Base-by-base conservation (phyloP, 2,329 filamentous ascomycete species). In the Neopestalotiopsis rosae region DNA sequence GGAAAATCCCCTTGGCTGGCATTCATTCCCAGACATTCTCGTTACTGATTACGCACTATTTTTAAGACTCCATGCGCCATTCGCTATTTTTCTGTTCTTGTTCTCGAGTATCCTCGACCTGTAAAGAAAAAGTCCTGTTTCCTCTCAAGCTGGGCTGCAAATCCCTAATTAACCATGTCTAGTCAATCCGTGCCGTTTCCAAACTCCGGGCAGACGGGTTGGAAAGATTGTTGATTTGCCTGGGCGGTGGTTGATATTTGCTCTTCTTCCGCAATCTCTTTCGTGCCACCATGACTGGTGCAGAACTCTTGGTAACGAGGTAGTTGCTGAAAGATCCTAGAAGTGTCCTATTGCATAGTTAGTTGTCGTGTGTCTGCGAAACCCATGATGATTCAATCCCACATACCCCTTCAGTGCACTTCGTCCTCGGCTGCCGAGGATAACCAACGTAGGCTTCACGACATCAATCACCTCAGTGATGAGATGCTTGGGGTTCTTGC, bases 311-410 rank as follows among this genome's bases (percentile, higher is more conserved):
- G 49, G 94, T 97, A 40, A 99, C 95, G 7, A 99, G 87, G 77
- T 99, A 99, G 79, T 98, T 98, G 70, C 94, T 97, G 81, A 99
- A 98, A 0, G 95, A 98, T 32, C 96, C 96, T 38, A 99, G 87
- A 70, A 99, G 91, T 28, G 98, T 95, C 77, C 95, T 97, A 74
- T 62, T 42, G 7, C 24, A 42, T 5, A n/a, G 78, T 85, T 77
- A 83, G 66, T 32, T n/a, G 14, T 17, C 28, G 40, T 32, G 32
- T 38, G 7, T 30, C 24, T 52, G 6, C 45, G 45, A n/a, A 20
- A 52, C 10, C 80, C 20, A 59, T 13, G 30, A 32, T 69, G 57
- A 40, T 4, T 5, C 4, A 56, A 70, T 59, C 68, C 59, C 62
- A 83, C 91, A 83, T 85, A 95, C 94, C 94, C 95, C 81, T 98